Conservation (phyloP, 352 stramenopile genomes). For the Pythium pectinolyticum region DNA sequence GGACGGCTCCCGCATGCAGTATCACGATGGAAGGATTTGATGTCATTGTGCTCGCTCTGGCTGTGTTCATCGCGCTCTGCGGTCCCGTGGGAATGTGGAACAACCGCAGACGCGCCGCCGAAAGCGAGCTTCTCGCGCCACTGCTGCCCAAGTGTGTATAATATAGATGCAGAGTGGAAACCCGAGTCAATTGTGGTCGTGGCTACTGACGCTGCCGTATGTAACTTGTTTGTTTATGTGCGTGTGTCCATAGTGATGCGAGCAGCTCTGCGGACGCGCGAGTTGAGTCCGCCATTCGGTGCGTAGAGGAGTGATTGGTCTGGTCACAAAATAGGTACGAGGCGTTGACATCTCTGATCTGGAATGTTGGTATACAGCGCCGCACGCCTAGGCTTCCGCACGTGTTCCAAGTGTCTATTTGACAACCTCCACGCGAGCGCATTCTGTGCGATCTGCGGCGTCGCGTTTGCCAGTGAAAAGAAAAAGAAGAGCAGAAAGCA, state of each 20-base stretch:
- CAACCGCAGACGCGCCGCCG: background rate
- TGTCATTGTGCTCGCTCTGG: background rate
- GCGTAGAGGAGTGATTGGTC: background rate
- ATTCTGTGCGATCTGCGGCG: constrained; percentile 16
- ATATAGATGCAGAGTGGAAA: background rate
- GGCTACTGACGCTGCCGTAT: background rate
- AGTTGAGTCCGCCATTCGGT: constrained; percentile 16
- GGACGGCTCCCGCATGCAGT: background rate
- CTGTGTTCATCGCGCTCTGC: background rate
- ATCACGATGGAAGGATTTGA: background rate
- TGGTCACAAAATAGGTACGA: background rate
- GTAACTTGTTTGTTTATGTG: too few species aligned
- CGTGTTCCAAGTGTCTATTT: constrained; percentile 3
- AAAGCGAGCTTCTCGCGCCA: constrained; percentile 6
- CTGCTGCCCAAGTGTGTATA: constrained; percentile 14
- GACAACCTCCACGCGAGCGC: constrained; percentile 13
- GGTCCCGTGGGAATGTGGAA: constrained; percentile 1
- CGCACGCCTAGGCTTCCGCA: constrained; percentile 2
- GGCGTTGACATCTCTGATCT: background rate
- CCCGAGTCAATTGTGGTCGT: background rate
- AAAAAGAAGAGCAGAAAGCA: too few species aligned
- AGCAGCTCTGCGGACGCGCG: constrained; percentile 8
- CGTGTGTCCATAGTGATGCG: background rate
- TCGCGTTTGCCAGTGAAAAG: too few species aligned
- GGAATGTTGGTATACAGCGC: background rate